Percentiles rank a stretch among this genome's conserved stretches.
Evolutionary conservation across 2,329 filamentous ascomycete species (phyloP).

Genomic region (Phyllosticta citriasiana): DNA sequence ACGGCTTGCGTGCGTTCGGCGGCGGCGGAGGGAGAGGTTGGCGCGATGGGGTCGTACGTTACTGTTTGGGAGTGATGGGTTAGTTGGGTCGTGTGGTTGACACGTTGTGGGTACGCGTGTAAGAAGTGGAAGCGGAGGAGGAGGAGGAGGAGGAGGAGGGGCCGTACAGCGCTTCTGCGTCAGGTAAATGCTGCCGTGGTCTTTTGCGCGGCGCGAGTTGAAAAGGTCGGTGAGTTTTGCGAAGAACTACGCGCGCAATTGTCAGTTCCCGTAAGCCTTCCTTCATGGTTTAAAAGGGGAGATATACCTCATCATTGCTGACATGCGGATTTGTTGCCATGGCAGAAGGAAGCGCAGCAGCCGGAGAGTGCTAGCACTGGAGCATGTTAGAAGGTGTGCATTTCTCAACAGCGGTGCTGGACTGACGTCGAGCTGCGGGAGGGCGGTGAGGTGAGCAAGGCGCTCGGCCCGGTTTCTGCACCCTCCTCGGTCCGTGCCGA

Average conservation of each 20-base stretch:
- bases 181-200: constrained; percentile 64
- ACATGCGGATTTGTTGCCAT: constrained; percentile 36
- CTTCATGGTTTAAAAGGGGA: neutral
- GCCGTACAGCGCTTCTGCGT: constrained; percentile 62
- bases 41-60: constrained; percentile 25
- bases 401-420: neutral
- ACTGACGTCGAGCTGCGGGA: constrained; percentile 9
- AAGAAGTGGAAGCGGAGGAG: neutral
- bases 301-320: constrained; percentile 50
- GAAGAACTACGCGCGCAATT: constrained; percentile 54
- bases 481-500: neutral
- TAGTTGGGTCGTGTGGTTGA: neutral
- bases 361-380: neutral
- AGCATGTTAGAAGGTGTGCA: neutral
- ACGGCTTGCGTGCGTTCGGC: constrained; percentile 17
- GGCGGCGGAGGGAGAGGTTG: constrained; percentile 16
- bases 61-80: constrained; percentile 16
- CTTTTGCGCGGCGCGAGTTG: constrained; percentile 53
- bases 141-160: constrained; percentile 2
- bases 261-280: neutral
- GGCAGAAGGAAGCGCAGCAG: constrained; percentile 3
- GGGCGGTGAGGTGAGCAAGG: constrained; percentile 14
- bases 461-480: neutral
- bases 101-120: neutral
- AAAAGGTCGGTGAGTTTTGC: constrained; percentile 58